These are phyloP conservation scores for Cytospora leucostoma DNA, from an alignment of 2,329 filamentous ascomycete species.

Conservation along the genomic window DNA sequence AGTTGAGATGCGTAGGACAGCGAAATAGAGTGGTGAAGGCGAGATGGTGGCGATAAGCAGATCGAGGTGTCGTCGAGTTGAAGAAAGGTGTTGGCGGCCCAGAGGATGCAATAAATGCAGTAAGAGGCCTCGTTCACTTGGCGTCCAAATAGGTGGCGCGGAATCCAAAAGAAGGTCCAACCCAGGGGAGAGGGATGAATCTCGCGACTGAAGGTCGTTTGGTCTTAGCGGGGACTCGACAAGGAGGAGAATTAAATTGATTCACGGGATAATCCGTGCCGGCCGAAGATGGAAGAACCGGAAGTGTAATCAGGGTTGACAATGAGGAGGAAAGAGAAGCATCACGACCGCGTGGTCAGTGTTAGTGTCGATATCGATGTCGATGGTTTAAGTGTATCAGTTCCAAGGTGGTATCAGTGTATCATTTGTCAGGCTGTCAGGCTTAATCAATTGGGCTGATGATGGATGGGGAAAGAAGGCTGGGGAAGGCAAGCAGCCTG, in stretches of 20 bases:
- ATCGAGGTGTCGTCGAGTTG: not conserved
- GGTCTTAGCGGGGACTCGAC: slow-evolving; percentile 14
- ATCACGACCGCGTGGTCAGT: not conserved
- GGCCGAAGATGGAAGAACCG: not conserved
- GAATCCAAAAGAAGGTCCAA: not conserved
- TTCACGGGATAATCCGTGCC: not conserved
- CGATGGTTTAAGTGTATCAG: not conserved
- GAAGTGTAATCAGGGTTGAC: not conserved
- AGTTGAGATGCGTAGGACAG: too few relatives aligned
- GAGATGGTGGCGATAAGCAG: slow-evolving; percentile 1
- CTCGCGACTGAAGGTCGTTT: slow-evolving; percentile 20
- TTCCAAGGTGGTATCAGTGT: not conserved
- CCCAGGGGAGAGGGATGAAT: slow-evolving; percentile 22
- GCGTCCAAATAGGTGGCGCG: not conserved
- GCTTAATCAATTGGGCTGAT: not conserved
- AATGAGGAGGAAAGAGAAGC: not conserved
- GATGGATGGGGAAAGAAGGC: slow-evolving; percentile 25
- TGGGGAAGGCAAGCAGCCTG: slow-evolving; percentile 18
- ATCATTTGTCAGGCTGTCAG: not conserved
- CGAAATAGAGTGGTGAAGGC: not conserved
- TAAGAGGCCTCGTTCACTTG: not conserved
- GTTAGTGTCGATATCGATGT: not conserved
- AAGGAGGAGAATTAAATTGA: not conserved
- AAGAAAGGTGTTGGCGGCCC: not conserved
- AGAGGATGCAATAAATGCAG: not conserved